Conservation (phyloP, 2,329 filamentous ascomycete genomes). For the Aspergillus intermedius region DNA sequence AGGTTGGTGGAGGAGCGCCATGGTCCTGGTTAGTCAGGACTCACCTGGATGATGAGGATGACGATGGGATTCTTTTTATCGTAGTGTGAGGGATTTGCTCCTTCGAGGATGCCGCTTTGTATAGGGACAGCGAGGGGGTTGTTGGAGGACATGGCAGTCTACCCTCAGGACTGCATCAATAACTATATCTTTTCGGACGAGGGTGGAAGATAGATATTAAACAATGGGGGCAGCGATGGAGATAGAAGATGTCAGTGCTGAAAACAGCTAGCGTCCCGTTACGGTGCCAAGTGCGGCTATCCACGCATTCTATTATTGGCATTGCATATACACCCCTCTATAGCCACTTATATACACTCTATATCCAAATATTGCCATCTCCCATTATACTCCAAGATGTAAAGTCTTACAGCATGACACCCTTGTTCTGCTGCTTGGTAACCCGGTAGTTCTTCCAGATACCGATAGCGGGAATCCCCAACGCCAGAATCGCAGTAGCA, state of each 20-base stretch:
- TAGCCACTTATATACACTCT: neutral
- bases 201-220: too few species aligned
- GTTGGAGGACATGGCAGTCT: neutral
- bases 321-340: neutral
- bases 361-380: neutral
- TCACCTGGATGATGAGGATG: constrained; percentile 68
- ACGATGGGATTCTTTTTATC: constrained; percentile 66
- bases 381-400: neutral
- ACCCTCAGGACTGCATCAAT: too few species aligned
- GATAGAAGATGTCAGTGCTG: too few species aligned
- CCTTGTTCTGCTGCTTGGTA: constrained; percentile 26
- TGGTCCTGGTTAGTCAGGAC: constrained; percentile 1
- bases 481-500: constrained; percentile 26
- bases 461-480: constrained; percentile 28
- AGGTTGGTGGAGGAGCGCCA: neutral
- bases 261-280: too few species aligned
- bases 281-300: too few species aligned
- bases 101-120: constrained; percentile 66
- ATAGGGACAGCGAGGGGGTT: constrained; percentile 34
- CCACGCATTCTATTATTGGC: neutral
- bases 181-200: too few species aligned
- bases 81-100: constrained; percentile 61
- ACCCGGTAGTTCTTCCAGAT: constrained; percentile 37
- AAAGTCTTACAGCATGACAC: constrained; percentile 1
- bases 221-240: too few species aligned